These are phyloP conservation scores for Solanum ossicruentum DNA, from an alignment of 257 asterid species.

Conservation along the genomic window DNA sequence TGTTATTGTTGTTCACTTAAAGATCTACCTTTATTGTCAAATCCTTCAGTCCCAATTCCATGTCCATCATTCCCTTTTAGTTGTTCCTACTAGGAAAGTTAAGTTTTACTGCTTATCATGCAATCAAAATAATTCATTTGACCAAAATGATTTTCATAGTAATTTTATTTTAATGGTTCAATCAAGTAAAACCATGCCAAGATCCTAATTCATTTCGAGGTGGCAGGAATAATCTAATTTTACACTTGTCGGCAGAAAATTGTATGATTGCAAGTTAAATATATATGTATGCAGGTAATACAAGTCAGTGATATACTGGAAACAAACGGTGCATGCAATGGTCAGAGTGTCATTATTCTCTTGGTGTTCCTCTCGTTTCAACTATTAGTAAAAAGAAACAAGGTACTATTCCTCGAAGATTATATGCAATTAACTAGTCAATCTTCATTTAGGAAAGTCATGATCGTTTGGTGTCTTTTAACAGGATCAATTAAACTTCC, in stretches of 20 bases:
- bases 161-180: neutral
- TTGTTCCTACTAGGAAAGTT: neutral
- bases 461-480: conserved; percentile 8
- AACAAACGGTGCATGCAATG: conserved; percentile 83
- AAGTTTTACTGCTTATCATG: neutral
- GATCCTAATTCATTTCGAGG: neutral
- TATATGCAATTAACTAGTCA: neutral
- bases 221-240: neutral
- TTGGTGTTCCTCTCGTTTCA: conserved; percentile 90
- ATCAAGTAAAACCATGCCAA: neutral
- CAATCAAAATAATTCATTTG: neutral
- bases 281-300: conserved; percentile 52
- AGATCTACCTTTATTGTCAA: neutral
- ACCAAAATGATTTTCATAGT: neutral
- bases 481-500: conserved; percentile 85
- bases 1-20: neutral
- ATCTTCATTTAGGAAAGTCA: neutral
- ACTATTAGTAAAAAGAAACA: conserved; percentile 78
- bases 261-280: neutral
- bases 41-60: neutral
- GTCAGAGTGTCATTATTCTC: conserved; percentile 70
- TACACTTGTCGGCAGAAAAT: neutral
- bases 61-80: neutral
- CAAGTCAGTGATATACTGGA: conserved; percentile 95
- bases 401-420: conserved; percentile 30